These are phyloP conservation scores for Geranium brycei DNA, from an alignment of 345 rosid species.

Conservation along the genomic window DNA sequence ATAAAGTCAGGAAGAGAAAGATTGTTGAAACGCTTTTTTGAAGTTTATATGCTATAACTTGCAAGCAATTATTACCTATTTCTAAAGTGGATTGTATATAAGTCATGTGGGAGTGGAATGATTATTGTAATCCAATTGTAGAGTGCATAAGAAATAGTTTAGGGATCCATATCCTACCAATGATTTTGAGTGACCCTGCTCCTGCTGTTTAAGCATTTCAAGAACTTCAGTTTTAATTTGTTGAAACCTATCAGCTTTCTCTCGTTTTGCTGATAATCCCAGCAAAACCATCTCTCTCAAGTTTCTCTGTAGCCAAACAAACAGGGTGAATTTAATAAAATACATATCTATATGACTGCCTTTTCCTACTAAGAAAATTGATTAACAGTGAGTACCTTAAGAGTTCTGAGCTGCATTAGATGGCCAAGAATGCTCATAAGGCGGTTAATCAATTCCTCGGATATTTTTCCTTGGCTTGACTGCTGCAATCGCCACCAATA, in stretches of 20 bases:
- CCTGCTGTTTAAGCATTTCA: background rate
- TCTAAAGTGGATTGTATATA: no score
- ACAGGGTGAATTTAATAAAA: background rate
- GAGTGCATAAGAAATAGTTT: background rate
- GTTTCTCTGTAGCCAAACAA: background rate
- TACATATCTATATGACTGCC: background rate
- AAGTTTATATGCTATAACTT: no score
- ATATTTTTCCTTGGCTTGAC: slow-evolving; percentile 65
- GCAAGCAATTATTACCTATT: no score
- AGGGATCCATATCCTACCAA: slow-evolving; percentile 12
- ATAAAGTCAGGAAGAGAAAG: background rate
- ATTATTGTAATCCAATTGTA: background rate
- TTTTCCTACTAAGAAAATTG: background rate
- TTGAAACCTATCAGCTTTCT: slow-evolving; percentile 30
- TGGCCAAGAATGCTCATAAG: slow-evolving; percentile 88
- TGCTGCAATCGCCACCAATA: slow-evolving; percentile 21
- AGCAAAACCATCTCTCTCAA: background rate
- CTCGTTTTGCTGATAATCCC: slow-evolving; percentile 19
- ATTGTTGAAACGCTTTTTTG: no score
- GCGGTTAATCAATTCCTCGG: slow-evolving; percentile 69
- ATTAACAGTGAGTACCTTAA: slow-evolving; percentile 43
- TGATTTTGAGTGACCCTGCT: no score
- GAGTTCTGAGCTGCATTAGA: slow-evolving; percentile 80
- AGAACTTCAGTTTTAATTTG: slow-evolving; percentile 1
- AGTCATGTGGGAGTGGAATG: no score